phyloP scores from a whole-genome alignment of 2,329 filamentous ascomycete species.

The Periconia macrospinosa region DNA sequence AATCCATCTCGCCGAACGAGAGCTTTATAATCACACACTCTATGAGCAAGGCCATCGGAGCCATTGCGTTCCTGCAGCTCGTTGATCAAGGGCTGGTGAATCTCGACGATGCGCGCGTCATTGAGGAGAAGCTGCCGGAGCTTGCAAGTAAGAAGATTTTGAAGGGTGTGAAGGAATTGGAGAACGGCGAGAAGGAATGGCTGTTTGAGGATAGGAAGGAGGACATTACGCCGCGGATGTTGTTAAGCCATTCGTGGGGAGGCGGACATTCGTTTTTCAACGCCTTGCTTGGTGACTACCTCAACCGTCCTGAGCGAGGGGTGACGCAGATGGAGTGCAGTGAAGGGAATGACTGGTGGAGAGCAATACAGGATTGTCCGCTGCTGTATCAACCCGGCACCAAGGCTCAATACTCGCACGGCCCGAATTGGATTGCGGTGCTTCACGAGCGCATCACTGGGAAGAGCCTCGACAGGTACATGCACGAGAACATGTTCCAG shows the following conservation, averaged over 20 bases:
- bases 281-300: constrained; percentile 36
- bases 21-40: constrained; percentile 22
- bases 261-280: constrained; percentile 48
- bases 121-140: constrained; percentile 20
- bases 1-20: constrained; percentile 8
- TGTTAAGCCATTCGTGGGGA: constrained; percentile 56
- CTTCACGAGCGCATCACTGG: constrained; percentile 49
- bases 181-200: constrained; percentile 8
- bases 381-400: constrained; percentile 47
- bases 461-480: constrained; percentile 33
- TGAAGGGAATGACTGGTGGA: constrained; percentile 16
- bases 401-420: constrained; percentile 54
- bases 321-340: constrained; percentile 8
- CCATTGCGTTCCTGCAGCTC: constrained; percentile 28
- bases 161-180: constrained; percentile 5
- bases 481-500: constrained; percentile 22
- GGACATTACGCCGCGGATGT: constrained; percentile 27
- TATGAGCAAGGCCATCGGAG: constrained; percentile 26
- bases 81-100: constrained; percentile 17
- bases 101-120: constrained; percentile 19
- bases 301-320: constrained; percentile 10
- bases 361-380: constrained; percentile 16
- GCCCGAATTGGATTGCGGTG: constrained; percentile 53
- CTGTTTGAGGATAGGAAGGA: constrained; percentile 15
- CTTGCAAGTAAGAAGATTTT: constrained; percentile 22